Evolutionary conservation across 164 flowering plant species (phyloP).

Genomic region (Macadamia integrifolia): DNA sequence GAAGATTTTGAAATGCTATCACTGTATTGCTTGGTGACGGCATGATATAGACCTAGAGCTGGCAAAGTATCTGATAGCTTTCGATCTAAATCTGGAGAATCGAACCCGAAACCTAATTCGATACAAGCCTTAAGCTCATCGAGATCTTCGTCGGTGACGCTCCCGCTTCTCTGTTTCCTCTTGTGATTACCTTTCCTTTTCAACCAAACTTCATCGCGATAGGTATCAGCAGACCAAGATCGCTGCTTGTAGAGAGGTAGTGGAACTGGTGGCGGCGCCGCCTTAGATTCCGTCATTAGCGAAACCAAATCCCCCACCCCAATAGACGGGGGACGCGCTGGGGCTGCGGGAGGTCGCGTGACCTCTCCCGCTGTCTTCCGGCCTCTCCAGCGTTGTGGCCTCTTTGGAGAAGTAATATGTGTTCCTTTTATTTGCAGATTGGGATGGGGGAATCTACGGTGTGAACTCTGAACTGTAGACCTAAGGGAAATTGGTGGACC

Average conservation of each 20-base stretch:
- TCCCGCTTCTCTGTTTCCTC: slow-evolving; percentile 32
- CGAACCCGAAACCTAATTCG: slow-evolving; percentile 70
- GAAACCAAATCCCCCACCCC: neutral
- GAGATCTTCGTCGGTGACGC: slow-evolving; percentile 72
- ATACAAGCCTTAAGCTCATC: slow-evolving; percentile 77
- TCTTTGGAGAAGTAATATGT: neutral
- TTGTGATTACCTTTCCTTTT: slow-evolving; percentile 30
- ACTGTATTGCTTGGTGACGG: slow-evolving; percentile 55
- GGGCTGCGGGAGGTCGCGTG: neutral
- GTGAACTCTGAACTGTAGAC: too few relatives aligned
- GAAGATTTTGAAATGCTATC: slow-evolving; percentile 31
- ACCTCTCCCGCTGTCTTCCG: neutral
- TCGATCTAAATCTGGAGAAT: slow-evolving; percentile 45
- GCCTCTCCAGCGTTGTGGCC: neutral
- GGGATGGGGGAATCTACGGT: too few relatives aligned
- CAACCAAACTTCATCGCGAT: slow-evolving; percentile 48
- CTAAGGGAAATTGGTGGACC: neutral
- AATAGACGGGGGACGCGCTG: slow-evolving; percentile 3
- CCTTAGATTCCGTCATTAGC: slow-evolving; percentile 8
- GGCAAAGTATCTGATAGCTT: slow-evolving; percentile 59
- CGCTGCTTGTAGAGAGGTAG: slow-evolving; percentile 40
- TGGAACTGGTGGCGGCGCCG: neutral
- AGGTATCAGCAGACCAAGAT: slow-evolving; percentile 61
- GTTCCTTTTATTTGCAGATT: too few relatives aligned
- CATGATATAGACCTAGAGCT: slow-evolving; percentile 59